These are phyloP conservation scores for Citrus australasica DNA, from an alignment of 345 rosid species.

Conservation along the genomic window DNA sequence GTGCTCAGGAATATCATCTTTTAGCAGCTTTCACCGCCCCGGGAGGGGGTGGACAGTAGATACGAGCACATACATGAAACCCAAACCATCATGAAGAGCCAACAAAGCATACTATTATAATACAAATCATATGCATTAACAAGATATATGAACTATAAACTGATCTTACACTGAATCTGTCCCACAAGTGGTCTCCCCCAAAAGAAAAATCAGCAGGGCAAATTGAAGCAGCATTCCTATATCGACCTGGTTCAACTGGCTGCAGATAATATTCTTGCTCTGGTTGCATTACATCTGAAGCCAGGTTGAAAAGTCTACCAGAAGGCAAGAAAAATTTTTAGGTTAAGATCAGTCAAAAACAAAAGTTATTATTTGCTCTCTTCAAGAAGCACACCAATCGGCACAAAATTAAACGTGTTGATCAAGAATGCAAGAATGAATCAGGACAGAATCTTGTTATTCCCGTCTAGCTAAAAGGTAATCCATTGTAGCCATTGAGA, in stretches of 20 bases:
- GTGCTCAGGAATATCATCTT: neutral
- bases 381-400: neutral
- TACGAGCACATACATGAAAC: neutral
- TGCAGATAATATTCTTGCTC: slow-evolving; percentile 96
- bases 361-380: neutral
- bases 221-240: slow-evolving; percentile 68
- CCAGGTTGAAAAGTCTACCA: slow-evolving; percentile 77
- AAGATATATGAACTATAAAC: neutral
- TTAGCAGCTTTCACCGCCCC: neutral
- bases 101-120: neutral
- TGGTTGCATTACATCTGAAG: slow-evolving; percentile 65
- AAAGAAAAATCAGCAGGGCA: slow-evolving; percentile 85
- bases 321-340: slow-evolving; percentile 1
- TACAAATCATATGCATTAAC: slow-evolving; percentile 1
- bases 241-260: slow-evolving; percentile 83
- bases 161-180: slow-evolving; percentile 82
- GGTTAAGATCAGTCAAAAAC: slow-evolving; percentile 2
- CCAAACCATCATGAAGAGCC: neutral
- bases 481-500: neutral
- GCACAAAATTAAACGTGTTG: neutral
- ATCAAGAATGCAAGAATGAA: neutral
- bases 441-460: neutral
- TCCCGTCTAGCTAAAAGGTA: neutral
- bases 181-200: slow-evolving; percentile 96
- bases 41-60: neutral